Evolutionary conservation across 1,139 yeast genomes (phyloP), one percentile per base, ranked within the genome.

Genomic region (Lodderomyces pseudojiufengensis): DNA sequence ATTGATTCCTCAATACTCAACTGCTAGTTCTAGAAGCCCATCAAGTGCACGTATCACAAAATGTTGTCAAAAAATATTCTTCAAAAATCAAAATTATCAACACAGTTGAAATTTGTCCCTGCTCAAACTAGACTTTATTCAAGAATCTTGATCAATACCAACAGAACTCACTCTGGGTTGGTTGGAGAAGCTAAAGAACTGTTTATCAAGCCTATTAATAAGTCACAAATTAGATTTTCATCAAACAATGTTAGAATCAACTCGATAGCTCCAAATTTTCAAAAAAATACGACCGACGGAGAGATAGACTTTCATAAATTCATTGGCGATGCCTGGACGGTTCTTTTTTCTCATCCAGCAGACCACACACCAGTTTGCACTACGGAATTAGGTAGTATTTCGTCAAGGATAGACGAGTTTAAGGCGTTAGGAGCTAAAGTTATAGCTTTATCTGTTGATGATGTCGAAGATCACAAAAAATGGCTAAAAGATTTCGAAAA

Each of bases 301-400:
- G 73, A 76, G 47, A 77, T 87, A 54, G 76, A 80, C 44, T 85
- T 87, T 76, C 92, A 87, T 65, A 79, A 85, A 43, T 87, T 70
- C 67, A 66, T 85, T 51, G 95, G 94, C 37, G 73, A 82, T 61
- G 72, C 78, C 32, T 87, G 96, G 96, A 80, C 79, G 36, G 80
- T 87, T 29, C 70, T 87, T 54, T 87, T 87, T 64, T 84, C 95
- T 16, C 96, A 87, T 61, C 96, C 96, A 38, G 95, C 87, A 33
- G 96, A 87, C 61, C 86, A 84, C 71, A 87, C 96, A 12, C 96
- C 96, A 27, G 95, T 87, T 35, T 87, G 96, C 66, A 87, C 96
- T 50, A 87, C 96, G 37, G 96, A 87, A 69, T 74, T 87, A 52
- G 95, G 96, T 45, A 95, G 95, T 11, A 87, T 87, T 54, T 86